These are phyloP conservation scores for Macrolepiota dolichaula DNA, from an alignment of 768 basidiomycete genomes.

Conservation along the genomic window DNA sequence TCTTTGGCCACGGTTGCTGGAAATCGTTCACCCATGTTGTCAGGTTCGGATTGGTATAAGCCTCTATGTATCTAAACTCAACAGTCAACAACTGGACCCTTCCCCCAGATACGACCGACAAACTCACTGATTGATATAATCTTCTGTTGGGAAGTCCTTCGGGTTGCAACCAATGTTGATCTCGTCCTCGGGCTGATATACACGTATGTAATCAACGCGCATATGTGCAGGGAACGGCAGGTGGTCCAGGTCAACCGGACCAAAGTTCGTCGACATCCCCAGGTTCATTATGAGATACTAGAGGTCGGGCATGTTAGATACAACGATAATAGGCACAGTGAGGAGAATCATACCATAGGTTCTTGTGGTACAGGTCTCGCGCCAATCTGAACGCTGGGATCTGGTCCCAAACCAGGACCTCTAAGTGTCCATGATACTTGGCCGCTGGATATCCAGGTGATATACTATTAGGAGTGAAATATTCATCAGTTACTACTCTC, in stretches of 20 bases:
- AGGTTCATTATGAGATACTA: slow-evolving; percentile 85
- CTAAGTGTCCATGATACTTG: slow-evolving; percentile 73
- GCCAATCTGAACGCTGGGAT: slow-evolving; percentile 56
- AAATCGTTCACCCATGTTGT: slow-evolving; percentile 52
- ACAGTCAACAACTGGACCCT: background rate
- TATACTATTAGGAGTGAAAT: slow-evolving; percentile 53
- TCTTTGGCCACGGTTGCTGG: slow-evolving; percentile 59
- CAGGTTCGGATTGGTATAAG: slow-evolving; percentile 68
- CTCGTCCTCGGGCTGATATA: slow-evolving; percentile 65
- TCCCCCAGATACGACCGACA: background rate
- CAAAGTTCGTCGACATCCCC: slow-evolving; percentile 82
- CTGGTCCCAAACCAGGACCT: slow-evolving; percentile 62
- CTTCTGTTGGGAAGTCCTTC: slow-evolving; percentile 58
- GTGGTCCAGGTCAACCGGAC: slow-evolving; percentile 61
- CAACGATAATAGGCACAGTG: background rate
- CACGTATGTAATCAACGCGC: slow-evolving; percentile 52
- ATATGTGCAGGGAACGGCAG: slow-evolving; percentile 64
- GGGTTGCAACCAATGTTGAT: slow-evolving; percentile 76
- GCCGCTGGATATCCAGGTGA: slow-evolving; percentile 78
- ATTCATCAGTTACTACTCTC: background rate
- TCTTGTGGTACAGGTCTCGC: slow-evolving; percentile 73
- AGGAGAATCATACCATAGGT: slow-evolving; percentile 63
- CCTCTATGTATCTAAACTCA: slow-evolving; percentile 47
- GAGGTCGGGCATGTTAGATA: background rate
- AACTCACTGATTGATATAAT: slow-evolving; percentile 63